phyloP scores from a whole-genome alignment of 2,329 filamentous ascomycete genomes.

The Curvularia sp. region DNA sequence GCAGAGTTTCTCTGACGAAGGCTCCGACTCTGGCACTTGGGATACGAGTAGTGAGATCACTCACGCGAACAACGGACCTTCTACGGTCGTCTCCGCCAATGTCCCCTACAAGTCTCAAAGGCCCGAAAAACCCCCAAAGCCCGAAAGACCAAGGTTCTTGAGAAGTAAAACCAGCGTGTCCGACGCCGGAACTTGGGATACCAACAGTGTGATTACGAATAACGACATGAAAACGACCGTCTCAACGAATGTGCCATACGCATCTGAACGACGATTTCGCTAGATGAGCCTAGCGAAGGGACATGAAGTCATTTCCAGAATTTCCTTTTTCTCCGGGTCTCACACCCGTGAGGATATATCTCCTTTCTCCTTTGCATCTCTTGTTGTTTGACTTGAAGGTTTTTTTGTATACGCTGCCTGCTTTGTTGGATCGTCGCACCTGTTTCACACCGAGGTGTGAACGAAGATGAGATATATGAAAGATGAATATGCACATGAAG shows the following conservation, averaged over 20 bases:
- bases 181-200: constrained; percentile 17
- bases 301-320: constrained; percentile 1
- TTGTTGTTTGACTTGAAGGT: constrained; percentile 1
- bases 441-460: constrained; percentile 7
- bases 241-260: constrained; percentile 13
- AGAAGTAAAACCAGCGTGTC: constrained; percentile 17
- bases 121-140: constrained; percentile 1
- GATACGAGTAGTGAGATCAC: constrained; percentile 19
- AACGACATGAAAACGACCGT: constrained; percentile 18
- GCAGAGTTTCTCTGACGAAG: constrained; percentile 14
- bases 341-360: background rate
- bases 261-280: constrained; percentile 8
- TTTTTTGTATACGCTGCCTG: constrained; percentile 3
- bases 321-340: background rate
- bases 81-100: constrained; percentile 12
- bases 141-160: constrained; percentile 5
- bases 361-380: background rate
- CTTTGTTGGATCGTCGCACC: constrained; percentile 1
- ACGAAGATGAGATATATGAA: constrained; percentile 13
- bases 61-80: constrained; percentile 16
- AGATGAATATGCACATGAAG: constrained; percentile 12
- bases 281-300: constrained; percentile 6
- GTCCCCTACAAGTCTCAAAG: constrained; percentile 8
- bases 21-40: constrained; percentile 17
- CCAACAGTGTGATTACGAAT: constrained; percentile 18